A percentile compares a stretch with the other conserved stretches of the same genome.
Conservation (phyloP, 495 filamentous ascomycete genomes). For the Penicillium angulare region DNA sequence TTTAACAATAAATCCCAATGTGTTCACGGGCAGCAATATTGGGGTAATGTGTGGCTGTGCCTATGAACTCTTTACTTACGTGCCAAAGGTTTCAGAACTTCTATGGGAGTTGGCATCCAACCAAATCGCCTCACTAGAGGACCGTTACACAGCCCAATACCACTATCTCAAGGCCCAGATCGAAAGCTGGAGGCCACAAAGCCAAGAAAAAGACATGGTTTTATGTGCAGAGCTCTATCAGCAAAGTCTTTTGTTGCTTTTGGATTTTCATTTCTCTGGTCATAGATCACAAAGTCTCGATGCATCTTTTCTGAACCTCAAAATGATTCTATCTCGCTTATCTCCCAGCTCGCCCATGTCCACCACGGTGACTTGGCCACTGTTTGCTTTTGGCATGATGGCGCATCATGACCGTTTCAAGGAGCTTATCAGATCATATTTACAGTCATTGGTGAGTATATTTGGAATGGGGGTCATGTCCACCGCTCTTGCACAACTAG, state of each 20-base stretch:
- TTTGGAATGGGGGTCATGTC: conserved; percentile 21
- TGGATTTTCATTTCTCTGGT: conserved; percentile 9
- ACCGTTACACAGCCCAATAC: neutral
- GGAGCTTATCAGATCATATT: conserved; percentile 5
- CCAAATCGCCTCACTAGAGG: neutral
- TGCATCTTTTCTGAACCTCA: conserved; percentile 5
- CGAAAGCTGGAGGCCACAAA: conserved; percentile 5
- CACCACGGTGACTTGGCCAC: conserved; percentile 16
- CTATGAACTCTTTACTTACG: conserved; percentile 12
- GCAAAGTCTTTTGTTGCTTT: conserved; percentile 13
- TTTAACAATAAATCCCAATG: neutral
- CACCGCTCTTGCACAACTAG: conserved; percentile 12
- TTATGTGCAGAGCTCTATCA: conserved; percentile 17
- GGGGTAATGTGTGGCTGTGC: conserved; percentile 18
- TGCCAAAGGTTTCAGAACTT: conserved; percentile 8
- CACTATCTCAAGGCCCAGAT: conserved; percentile 4
- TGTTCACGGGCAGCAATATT: neutral
- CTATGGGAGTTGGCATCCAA: conserved; percentile 1
- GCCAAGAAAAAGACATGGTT: conserved; percentile 9
- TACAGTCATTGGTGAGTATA: conserved; percentile 2
- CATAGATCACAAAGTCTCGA: neutral
- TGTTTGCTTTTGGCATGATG: conserved; percentile 15
- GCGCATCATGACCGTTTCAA: neutral
- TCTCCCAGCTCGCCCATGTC: conserved; percentile 14
- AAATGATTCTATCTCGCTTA: conserved; percentile 6